Conservation (phyloP, 768 basidiomycete genomes). For the Termitomyces sp. region DNA sequence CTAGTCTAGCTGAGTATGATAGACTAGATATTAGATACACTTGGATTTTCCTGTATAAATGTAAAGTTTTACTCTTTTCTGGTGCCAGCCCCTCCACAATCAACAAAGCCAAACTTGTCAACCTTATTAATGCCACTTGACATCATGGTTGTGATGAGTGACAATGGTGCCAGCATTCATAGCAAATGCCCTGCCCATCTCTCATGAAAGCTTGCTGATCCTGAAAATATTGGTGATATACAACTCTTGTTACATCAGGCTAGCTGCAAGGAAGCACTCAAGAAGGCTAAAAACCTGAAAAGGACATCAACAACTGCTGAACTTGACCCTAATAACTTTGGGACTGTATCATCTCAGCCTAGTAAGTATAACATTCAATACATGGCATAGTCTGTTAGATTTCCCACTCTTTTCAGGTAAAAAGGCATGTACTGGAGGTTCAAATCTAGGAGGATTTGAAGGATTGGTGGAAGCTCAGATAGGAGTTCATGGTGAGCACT, state of each 20-base stretch:
- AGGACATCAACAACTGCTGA: background rate
- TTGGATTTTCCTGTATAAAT: background rate
- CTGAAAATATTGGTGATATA: too few relatives aligned
- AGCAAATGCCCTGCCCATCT: too few relatives aligned
- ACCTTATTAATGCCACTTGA: constrained; percentile 4
- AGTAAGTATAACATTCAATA: background rate
- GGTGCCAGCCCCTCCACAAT: constrained; percentile 23
- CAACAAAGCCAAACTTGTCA: constrained; percentile 53
- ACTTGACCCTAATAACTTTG: background rate
- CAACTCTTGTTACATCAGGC: background rate
- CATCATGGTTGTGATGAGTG: background rate
- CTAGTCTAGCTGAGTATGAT: too few relatives aligned
- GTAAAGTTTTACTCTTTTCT: too few relatives aligned
- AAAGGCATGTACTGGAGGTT: too few relatives aligned
- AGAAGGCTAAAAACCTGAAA: background rate
- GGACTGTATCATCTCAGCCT: background rate
- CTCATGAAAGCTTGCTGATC: background rate
- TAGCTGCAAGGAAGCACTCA: background rate
- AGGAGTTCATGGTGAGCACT: too few relatives aligned
- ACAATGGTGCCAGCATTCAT: too few relatives aligned
- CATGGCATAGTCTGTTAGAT: too few relatives aligned
- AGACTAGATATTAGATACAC: too few relatives aligned
- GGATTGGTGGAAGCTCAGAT: too few relatives aligned
- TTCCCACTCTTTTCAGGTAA: too few relatives aligned
- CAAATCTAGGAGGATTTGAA: too few relatives aligned